A percentile compares a stretch with the other conserved stretches of the same genome.
Conservation (phyloP, 2,329 filamentous ascomycete genomes). For the Monosporascus sp. region DNA sequence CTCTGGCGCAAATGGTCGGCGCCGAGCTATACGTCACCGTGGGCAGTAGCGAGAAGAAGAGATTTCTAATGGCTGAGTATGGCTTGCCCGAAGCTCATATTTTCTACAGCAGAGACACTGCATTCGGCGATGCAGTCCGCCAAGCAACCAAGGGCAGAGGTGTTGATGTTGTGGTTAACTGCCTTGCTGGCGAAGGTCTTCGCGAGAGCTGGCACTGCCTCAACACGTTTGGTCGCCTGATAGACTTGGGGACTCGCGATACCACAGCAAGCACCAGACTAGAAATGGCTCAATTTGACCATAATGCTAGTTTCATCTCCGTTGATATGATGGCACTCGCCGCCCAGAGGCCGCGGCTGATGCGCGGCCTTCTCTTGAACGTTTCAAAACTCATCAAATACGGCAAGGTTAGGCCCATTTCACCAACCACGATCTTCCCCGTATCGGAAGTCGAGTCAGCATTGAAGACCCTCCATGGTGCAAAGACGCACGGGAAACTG, state of each 20-base stretch:
- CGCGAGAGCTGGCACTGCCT: conserved; percentile 26
- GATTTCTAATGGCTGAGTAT: conserved; percentile 24
- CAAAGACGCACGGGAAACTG: conserved; percentile 36
- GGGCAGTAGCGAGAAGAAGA: conserved; percentile 20
- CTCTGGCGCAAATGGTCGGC: conserved; percentile 23
- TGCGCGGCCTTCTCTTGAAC: conserved; percentile 20
- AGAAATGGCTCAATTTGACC: conserved; percentile 44
- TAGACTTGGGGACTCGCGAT: conserved; percentile 23
- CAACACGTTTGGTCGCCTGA: conserved; percentile 24
- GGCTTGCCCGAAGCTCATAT: conserved; percentile 19
- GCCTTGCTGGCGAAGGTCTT: conserved; percentile 21
- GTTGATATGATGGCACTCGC: conserved; percentile 41
- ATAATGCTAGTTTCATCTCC: conserved; percentile 40
- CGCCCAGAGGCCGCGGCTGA: conserved; percentile 22
- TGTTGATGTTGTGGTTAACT: conserved; percentile 24
- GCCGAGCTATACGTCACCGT: conserved; percentile 23
- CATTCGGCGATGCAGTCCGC: conserved; percentile 19
- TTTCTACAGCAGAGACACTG: conserved; percentile 22
- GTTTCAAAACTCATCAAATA: conserved; percentile 24
- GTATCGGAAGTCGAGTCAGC: conserved; percentile 32
- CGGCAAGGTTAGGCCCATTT: conserved; percentile 25
- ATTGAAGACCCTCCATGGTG: conserved; percentile 37
- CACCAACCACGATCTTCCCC: conserved; percentile 29
- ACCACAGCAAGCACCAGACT: conserved; percentile 29
- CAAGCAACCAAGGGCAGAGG: conserved; percentile 17